phyloP scores from a whole-genome alignment of 2,329 filamentous ascomycete genomes.

The Fulvia fulva region DNA sequence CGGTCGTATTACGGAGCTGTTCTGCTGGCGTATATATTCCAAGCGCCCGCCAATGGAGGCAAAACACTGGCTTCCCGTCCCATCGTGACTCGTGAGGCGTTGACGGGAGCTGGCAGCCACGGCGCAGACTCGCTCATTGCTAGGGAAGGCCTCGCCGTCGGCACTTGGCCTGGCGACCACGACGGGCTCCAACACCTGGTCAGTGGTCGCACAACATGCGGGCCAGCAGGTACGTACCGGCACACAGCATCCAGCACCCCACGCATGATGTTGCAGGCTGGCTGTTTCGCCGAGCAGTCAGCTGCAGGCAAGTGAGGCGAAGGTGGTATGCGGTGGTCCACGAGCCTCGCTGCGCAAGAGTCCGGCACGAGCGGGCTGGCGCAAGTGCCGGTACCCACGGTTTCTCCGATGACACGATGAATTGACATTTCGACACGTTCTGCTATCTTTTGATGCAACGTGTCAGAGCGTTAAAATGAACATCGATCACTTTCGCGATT shows the following conservation, averaged over 20 bases:
- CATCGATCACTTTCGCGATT: background rate
- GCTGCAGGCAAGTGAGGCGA: background rate
- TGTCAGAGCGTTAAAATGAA: background rate
- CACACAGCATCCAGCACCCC: background rate
- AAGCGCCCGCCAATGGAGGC: background rate
- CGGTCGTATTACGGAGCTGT: background rate
- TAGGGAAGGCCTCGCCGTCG: background rate
- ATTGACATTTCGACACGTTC: conserved; percentile 2
- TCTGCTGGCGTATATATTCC: background rate
- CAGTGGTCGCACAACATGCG: background rate
- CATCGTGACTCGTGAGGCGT: background rate
- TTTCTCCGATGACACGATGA: conserved; percentile 1
- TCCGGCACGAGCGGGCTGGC: background rate
- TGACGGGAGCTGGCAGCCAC: conserved; percentile 2
- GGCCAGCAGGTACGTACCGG: background rate
- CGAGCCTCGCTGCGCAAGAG: background rate
- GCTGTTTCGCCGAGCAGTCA: background rate
- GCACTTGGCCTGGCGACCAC: background rate
- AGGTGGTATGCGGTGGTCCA: background rate
- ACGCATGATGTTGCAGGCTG: background rate
- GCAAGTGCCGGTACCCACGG: background rate
- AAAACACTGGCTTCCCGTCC: background rate
- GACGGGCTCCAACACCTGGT: background rate
- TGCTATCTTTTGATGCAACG: background rate
- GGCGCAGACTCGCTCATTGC: background rate